Evolutionary conservation across 1,284 basidiomycete genomes (phyloP).

Genomic region (Cryptococcus jaspeensis): DNA sequence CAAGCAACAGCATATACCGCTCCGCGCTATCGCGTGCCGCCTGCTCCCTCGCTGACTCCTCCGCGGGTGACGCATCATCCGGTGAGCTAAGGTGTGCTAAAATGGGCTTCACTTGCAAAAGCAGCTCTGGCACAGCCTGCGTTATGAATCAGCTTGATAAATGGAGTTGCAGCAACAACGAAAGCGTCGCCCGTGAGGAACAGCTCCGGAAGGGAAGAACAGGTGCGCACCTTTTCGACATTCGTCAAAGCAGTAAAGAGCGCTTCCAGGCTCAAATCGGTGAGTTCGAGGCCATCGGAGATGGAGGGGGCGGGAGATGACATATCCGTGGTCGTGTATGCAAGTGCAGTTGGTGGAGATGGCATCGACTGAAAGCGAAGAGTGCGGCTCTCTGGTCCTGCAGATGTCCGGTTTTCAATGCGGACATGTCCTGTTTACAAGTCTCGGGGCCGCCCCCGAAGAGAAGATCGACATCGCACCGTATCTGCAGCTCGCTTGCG

Average conservation of each 20-base stretch:
- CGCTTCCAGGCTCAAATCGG: constrained; percentile 38
- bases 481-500: too few relatives aligned
- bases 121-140: constrained; percentile 41
- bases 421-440: too few relatives aligned
- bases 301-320: constrained; percentile 7
- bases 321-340: constrained; percentile 1
- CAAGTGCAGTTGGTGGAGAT: neutral
- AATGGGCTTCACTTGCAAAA: constrained; percentile 41
- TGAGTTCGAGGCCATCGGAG: constrained; percentile 31
- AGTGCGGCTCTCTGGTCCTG: neutral
- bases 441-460: too few relatives aligned
- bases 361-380: neutral
- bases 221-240: constrained; percentile 35
- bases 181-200: too few relatives aligned
- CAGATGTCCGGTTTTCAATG: too few relatives aligned
- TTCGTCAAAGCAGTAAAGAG: constrained; percentile 37
- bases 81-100: constrained; percentile 33
- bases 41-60: constrained; percentile 12
- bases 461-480: too few relatives aligned
- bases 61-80: neutral
- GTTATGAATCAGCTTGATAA: neutral
- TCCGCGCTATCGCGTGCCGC: constrained; percentile 33
- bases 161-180: neutral
- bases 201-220: too few relatives aligned
- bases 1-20: constrained; percentile 39